Percentiles rank a stretch among this genome's conserved stretches.
Conservation (phyloP, 1,139 yeast species). For the Groenewaldozyma auringiensis region DNA sequence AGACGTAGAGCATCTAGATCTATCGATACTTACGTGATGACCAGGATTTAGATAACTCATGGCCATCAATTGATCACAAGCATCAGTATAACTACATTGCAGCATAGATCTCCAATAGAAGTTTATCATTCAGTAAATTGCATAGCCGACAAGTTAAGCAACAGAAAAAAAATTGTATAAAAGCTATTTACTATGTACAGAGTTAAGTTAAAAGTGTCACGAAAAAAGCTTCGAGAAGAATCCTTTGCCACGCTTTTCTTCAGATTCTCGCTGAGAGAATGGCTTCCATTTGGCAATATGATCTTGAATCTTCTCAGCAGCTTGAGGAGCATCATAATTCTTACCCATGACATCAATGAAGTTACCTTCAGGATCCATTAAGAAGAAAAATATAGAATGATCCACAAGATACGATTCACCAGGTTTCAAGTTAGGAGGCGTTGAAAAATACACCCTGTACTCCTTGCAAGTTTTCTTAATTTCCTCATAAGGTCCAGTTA, state of each 20-base stretch:
- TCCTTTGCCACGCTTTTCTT: slow-evolving; percentile 11
- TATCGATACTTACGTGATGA: too few species aligned
- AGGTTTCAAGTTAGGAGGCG: slow-evolving; percentile 87
- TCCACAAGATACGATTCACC: slow-evolving; percentile 96
- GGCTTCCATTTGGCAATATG: slow-evolving; percentile 77
- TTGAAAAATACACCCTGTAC: slow-evolving; percentile 88
- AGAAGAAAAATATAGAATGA: slow-evolving; percentile 90
- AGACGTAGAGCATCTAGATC: too few species aligned
- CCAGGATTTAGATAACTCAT: too few species aligned
- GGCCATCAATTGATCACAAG: too few species aligned
- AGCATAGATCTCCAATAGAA: too few species aligned
- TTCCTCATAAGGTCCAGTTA: slow-evolving; percentile 84
- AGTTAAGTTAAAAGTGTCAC: background rate
- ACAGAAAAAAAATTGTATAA: too few species aligned
- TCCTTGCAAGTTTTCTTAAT: slow-evolving; percentile 78
- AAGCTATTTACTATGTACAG: slow-evolving; percentile 8
- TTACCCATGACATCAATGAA: slow-evolving; percentile 92
- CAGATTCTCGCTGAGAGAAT: slow-evolving; percentile 18
- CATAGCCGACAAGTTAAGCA: too few species aligned
- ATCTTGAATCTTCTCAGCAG: slow-evolving; percentile 67
- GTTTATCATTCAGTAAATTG: too few species aligned
- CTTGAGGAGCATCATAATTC: slow-evolving; percentile 72
- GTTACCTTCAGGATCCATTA: slow-evolving; percentile 95
- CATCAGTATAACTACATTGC: too few species aligned
- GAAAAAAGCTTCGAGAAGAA: slow-evolving; percentile 10